Percentiles rank a stretch among this genome's conserved stretches.
These are phyloP conservation scores for Laburnicola sp. DNA, from an alignment of 2,329 filamentous ascomycete species.

Conservation along the genomic window DNA sequence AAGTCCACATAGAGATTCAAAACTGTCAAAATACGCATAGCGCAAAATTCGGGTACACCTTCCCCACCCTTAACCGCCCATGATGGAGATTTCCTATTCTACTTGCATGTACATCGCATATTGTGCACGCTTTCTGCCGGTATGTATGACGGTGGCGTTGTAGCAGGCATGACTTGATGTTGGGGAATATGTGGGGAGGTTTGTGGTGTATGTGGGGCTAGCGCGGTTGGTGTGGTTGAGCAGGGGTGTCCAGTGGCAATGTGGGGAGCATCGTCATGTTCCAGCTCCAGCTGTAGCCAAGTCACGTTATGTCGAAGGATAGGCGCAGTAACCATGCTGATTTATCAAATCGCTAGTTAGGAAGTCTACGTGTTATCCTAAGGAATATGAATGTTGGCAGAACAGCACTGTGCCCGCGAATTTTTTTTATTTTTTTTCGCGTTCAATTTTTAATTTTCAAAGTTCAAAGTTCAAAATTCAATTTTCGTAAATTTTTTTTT, in stretches of 20 bases:
- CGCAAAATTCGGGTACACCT: slow-evolving; percentile 6
- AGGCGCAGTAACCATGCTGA: too few species aligned
- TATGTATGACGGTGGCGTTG: slow-evolving; percentile 6
- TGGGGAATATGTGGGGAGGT: slow-evolving; percentile 15
- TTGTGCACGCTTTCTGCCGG: slow-evolving; percentile 11
- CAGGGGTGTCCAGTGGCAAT: not conserved
- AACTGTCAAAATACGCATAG: not conserved
- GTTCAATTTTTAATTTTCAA: too few species aligned
- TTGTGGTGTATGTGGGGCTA: slow-evolving; percentile 27
- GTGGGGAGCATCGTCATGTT: not conserved
- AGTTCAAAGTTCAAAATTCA: too few species aligned
- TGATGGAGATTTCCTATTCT: not conserved
- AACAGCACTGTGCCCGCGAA: too few species aligned
- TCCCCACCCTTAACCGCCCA: slow-evolving; percentile 11
- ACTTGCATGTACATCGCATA: slow-evolving; percentile 6
- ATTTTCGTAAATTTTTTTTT: too few species aligned
- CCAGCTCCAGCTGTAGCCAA: too few species aligned
- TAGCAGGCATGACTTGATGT: slow-evolving; percentile 3
- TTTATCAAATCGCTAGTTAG: too few species aligned
- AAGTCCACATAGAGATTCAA: not conserved
- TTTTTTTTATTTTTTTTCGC: too few species aligned
- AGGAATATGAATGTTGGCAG: too few species aligned
- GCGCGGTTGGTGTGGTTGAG: slow-evolving; percentile 9
- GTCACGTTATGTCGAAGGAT: too few species aligned
- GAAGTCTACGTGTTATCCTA: too few species aligned